Evolutionary conservation across 768 basidiomycete genomes (phyloP), one percentile per base, ranked within the genome.

Genomic region (Cytidiella melzeri): DNA sequence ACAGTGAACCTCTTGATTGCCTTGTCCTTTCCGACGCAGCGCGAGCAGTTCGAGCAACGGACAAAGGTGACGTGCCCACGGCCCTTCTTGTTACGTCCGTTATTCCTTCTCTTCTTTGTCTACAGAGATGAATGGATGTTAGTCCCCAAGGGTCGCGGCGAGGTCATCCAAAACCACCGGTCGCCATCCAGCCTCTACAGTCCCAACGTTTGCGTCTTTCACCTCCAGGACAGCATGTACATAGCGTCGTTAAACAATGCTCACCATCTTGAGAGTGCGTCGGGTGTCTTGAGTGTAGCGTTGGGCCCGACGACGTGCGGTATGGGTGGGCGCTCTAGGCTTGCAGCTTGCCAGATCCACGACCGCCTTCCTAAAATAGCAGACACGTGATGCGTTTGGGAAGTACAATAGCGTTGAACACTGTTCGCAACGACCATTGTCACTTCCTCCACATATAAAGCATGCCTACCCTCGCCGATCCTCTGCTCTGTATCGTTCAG

Each of bases 91-190:
- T 96, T 97, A 64, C 96, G 92, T 60, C 95, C 96, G 67, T 86
- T 86, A 80, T 90, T 92, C 89, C 94, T 87, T 91, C 94, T 86
- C 79, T 97, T 96, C 80, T 94, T 95, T 61, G 93, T 97, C 94
- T 95, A 67, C 48, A 57, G 41, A 44, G 37, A n/a, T n/a, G n/a
- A n/a, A n/a, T n/a, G n/a, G n/a, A n/a, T n/a, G n/a, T n/a, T n/a
- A n/a, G n/a, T n/a, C 20, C 37, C 41, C 10, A 12, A 43, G 39
- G 7, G 41, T 37, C 12, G 40, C 39, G 13, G 46, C 19, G 50
- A 18, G 43, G 54, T 55, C 62, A 69, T 67, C 66, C 64, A 43
- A 26, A 51, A 13, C 21, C 20, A 18, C 20, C 20, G n/a, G 37
- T 36, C 24, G 52, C 61, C 65, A 69, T 69, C 67, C 68, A 69